Evolutionary conservation across 176 grass and related monocot genomes (phyloP), one percentile per base, ranked within the genome.

Genomic region (Saccharum officinarum): DNA sequence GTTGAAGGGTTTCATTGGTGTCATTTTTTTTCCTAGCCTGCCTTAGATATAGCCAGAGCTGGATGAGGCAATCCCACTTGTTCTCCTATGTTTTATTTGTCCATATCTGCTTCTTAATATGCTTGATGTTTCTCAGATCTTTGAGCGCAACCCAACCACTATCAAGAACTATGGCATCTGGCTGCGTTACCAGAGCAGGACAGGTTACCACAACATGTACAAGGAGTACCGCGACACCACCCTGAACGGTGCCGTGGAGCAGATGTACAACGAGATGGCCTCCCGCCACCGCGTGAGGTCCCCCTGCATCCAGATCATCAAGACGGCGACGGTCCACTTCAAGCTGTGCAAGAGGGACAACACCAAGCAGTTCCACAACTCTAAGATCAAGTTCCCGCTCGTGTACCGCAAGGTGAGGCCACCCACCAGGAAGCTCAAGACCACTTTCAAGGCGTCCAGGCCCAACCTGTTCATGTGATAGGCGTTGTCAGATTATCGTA

Each of bases 121-220:
- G 15, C 7, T 66, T 6, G 13, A 20, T 83, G 1, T 37, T 70
- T 67, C 16, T 16, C 83, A 96, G 97, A 99, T 96, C 42, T 96
- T 96, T n/a, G 93, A 96, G 86, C 80, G 85, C 31, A 92, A 96
- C 74, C 90, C 97, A 0, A 99, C 97, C 38, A 95, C 88, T 2
- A 95, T 99, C 25, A 99, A 99, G 90, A 99, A 96, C 79, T 96
- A 89, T 25, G 97, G 92, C 47, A 96, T 99, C 79, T 96, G 97
- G 97, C 78, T 99, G 18, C 61, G 91, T 2, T 99, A 99, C 79
- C 97, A 99, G 87, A 94, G 93, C 82, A 86, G 93, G 44, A 99
- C 93, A 0, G 97, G 97, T 7, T 99, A 99, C 72, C 97, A 99
- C 60, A 94, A 99, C 84, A 96, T 99, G 97, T 96, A 99, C 86